Evolutionary conservation across 2,329 filamentous ascomycete genomes (phyloP), one percentile per base, ranked within the genome.

Genomic region (Harringtonia aguacate): DNA sequence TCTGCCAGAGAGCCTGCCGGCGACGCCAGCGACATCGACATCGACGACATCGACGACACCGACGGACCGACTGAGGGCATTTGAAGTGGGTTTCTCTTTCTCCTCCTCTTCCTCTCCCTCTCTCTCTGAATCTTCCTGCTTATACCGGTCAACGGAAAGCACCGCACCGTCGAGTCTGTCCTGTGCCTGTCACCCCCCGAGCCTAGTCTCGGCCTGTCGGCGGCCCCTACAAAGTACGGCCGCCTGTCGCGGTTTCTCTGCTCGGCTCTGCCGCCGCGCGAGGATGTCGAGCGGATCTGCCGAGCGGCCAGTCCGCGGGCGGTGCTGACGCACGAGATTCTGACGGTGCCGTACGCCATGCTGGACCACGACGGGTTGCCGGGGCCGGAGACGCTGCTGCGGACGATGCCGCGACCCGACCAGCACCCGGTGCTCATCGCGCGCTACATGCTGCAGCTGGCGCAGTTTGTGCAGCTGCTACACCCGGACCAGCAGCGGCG

Each of bases 361-460:
- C 33, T 41, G 21, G 17, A 29, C 20, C 39, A 6, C 20, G 20
- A 12, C 4, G 40, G 40, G 15, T 15, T 36, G 13, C 21, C 22
- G 24, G 2, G 2, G 24, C 31, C 33, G 2, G 31, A 17, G 24
- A 29, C 15, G 4, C 31, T 42, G 29, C 15, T 29, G 22, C n/a
- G 12, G 21, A 21, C 24, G 29, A 20, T 15, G 27, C 43, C 43
- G 28, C n/a, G 14, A 1, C 27, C 33, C 6, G 33, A 64, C 45
- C 60, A 59, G 48, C 41, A 43, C 27, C 41, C 34, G 17, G 41
- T 31, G 1, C 8, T 43, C 13, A 29, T 64, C 18, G 62, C 61
- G 8, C 53, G 55, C 24, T 54, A 53, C 27, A 55, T 64, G 28
- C 49, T 65, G 21, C 41, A 54, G 14, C 46, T 63, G 13, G 59